phyloP scores from a whole-genome alignment of 768 basidiomycete genomes.

The Rossbeevera mucosa region DNA sequence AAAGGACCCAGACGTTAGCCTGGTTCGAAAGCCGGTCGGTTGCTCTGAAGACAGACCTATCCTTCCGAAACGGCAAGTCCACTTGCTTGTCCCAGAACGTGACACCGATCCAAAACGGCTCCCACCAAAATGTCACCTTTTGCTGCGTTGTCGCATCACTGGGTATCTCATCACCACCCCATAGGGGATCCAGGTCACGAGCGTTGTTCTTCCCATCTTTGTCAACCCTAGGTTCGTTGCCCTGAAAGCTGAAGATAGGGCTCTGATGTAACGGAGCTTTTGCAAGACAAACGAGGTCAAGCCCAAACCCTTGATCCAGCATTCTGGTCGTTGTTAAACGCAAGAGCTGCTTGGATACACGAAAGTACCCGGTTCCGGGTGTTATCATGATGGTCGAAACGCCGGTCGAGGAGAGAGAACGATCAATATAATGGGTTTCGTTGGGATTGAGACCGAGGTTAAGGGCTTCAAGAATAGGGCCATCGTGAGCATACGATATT shows the following conservation, averaged over 20 bases:
- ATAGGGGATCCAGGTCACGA: constrained; percentile 63
- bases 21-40: not conserved
- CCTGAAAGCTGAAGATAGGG: constrained; percentile 87
- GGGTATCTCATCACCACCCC: constrained; percentile 61
- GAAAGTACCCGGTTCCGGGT: constrained; percentile 91
- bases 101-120: constrained; percentile 80
- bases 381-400: constrained; percentile 80
- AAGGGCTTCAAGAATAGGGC: constrained; percentile 91
- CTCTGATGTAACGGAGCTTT: constrained; percentile 92
- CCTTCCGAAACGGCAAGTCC: constrained; percentile 75
- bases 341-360: constrained; percentile 85
- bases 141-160: constrained; percentile 32
- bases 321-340: constrained; percentile 90
- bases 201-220: constrained; percentile 42
- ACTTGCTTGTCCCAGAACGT: constrained; percentile 86
- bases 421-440: constrained; percentile 93
- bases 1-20: constrained; percentile 2
- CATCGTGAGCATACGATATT: constrained; percentile 86
- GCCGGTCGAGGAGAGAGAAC: constrained; percentile 88
- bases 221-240: constrained; percentile 55
- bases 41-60: constrained; percentile 46
- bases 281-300: constrained; percentile 83
- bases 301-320: constrained; percentile 87
- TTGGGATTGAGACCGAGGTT: constrained; percentile 90
- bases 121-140: constrained; percentile 78